Conservation (phyloP, 2,329 filamentous ascomycete species). For the Thelonectria discophora region DNA sequence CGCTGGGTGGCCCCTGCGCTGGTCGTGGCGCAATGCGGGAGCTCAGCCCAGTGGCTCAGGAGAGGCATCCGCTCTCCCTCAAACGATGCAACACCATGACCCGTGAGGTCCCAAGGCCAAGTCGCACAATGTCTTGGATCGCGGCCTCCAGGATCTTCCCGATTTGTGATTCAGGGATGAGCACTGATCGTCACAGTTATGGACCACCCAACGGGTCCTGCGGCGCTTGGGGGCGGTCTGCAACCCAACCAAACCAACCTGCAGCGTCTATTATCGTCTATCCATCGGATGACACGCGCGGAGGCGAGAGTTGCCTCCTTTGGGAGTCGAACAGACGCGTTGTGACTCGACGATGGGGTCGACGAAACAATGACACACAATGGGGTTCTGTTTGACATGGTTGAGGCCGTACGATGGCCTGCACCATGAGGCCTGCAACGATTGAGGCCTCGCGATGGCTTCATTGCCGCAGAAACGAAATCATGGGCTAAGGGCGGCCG, state of each 20-base stretch:
- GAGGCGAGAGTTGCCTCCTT: too few species aligned
- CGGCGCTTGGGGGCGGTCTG: constrained; percentile 12
- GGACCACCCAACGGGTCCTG: constrained; percentile 1
- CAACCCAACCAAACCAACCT: too few species aligned
- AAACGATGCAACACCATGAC: not conserved
- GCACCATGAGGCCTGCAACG: too few species aligned
- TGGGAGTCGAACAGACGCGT: too few species aligned
- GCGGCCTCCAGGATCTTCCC: not conserved
- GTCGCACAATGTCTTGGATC: constrained; percentile 4
- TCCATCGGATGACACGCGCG: too few species aligned
- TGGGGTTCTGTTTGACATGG: not conserved
- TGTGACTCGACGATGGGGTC: too few species aligned
- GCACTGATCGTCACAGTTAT: too few species aligned
- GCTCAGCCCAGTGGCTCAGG: constrained; percentile 39
- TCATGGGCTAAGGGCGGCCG: not conserved
- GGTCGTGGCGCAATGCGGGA: constrained; percentile 25
- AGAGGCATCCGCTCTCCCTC: constrained; percentile 20
- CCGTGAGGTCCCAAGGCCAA: not conserved
- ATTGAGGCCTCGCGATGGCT: not conserved
- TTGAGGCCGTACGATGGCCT: not conserved
- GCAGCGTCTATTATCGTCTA: too few species aligned
- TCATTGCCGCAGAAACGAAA: not conserved
- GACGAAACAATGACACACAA: too few species aligned
- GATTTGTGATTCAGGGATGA: constrained; percentile 1
- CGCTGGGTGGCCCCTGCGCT: constrained; percentile 30